Conservation (phyloP, 331 rosid species). For the Saraca asoca region DNA sequence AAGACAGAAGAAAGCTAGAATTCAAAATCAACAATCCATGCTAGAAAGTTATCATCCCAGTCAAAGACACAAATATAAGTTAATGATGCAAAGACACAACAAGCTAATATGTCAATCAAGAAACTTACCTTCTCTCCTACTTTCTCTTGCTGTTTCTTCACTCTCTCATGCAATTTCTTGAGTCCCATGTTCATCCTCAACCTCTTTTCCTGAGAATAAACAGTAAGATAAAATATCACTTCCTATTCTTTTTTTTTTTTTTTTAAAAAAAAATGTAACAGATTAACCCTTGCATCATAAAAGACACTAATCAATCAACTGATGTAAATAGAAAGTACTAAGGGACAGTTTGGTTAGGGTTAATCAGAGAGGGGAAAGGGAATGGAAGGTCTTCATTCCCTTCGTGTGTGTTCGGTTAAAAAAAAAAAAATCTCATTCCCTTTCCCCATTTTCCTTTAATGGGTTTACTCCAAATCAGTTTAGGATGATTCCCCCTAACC, state of each 20-base stretch:
- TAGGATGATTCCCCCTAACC: no score
- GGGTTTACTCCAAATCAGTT: no score
- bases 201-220: constrained; percentile 71
- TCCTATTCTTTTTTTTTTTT: no score
- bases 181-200: constrained; percentile 85
- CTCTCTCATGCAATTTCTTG: constrained; percentile 64
- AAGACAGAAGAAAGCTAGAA: background rate
- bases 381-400: no score
- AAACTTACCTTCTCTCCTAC: constrained; percentile 79
- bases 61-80: background rate
- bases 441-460: no score
- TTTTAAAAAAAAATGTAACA: constrained; percentile 22
- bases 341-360: no score
- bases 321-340: no score
- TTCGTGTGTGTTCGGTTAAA: no score
- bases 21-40: background rate
- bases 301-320: constrained; percentile 11
- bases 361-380: no score
- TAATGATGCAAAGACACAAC: constrained; percentile 1
- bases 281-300: constrained; percentile 16
- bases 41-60: background rate
- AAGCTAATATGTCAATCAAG: constrained; percentile 25
- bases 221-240: no score
- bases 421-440: no score
- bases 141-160: constrained; percentile 67